Conservation (phyloP, 2,329 filamentous ascomycete species). For the Fusarium nisikadoi region DNA sequence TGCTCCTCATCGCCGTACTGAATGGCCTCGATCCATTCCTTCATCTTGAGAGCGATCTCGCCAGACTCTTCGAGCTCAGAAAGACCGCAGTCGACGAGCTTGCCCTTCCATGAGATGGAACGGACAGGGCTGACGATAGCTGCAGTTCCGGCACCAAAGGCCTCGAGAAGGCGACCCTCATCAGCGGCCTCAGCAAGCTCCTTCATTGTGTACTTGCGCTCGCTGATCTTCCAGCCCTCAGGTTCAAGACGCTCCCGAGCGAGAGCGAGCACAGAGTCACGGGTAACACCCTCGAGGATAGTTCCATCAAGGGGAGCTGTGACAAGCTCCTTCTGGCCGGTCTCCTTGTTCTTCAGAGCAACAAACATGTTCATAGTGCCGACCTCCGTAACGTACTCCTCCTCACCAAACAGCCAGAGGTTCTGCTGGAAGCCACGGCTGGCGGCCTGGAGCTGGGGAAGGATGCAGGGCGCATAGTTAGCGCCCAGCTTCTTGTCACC, state of each 20-base stretch:
- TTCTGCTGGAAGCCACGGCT: constrained; percentile 97
- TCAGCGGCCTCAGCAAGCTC: constrained; percentile 83
- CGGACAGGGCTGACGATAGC: constrained; percentile 93
- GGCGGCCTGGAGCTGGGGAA: constrained; percentile 94
- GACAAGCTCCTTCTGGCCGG: constrained; percentile 89
- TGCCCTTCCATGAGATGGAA: constrained; percentile 87
- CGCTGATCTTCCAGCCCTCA: constrained; percentile 87
- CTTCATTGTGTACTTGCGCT: constrained; percentile 92
- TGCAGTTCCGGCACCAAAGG: constrained; percentile 93
- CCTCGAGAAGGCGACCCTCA: constrained; percentile 89
- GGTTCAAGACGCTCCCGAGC: constrained; percentile 84
- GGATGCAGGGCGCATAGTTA: constrained; percentile 98
- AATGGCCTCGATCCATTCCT: constrained; percentile 94
- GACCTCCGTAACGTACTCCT: constrained; percentile 96
- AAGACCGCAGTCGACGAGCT: constrained; percentile 84
- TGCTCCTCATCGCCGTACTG: constrained; percentile 96
- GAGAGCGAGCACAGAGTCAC: constrained; percentile 88
- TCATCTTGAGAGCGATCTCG: constrained; percentile 85
- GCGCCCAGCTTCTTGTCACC: constrained; percentile 98
- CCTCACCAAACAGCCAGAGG: constrained; percentile 95
- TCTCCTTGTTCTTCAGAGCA: constrained; percentile 84
- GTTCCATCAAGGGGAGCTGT: constrained; percentile 98
- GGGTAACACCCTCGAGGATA: constrained; percentile 93
- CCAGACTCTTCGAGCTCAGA: constrained; percentile 86
- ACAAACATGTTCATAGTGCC: constrained; percentile 99